Evolutionary conservation across 345 rosid species (phyloP), one percentile per base, ranked within the genome.

Genomic region (Zanthoxylum bungeanum): DNA sequence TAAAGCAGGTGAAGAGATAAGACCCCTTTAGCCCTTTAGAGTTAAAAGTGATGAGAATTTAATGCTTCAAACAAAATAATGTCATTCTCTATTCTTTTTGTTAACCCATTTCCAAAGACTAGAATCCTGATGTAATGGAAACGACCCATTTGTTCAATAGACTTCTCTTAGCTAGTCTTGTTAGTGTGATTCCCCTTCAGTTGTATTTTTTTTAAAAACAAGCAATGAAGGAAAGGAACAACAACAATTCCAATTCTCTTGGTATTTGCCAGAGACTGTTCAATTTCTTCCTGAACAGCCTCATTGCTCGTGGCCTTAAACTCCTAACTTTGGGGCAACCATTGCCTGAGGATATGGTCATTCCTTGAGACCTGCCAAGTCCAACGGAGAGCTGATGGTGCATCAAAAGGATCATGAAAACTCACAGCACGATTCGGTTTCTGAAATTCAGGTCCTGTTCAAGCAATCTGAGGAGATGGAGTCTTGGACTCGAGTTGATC

Each of bases 211-310:
- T 25, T 19, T n/a, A n/a, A 21, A 19, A 27, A 28, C 28, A 33
- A 59, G 27, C 73, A 28, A 70, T 70, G 66, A 58, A 59, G 33
- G 47, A 70, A 34, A 51, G 42, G 57, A 72, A 28, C 9, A 49
- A 56, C 22, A 25, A 55, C 16, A 31, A 36, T 52, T 37, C 39
- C 40, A n/a, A 66, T 44, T n/a, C 60, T 21, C 69, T 36, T 39
- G 80, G 80, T 57, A 55, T 81, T 70, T 84, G 80, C 73, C 81
- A 52, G 22, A 70, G 78, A 69, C 60, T 82, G 28, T 75, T 64
- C 77, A 61, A 60, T 42, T 74, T 79, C 60, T 53, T 75, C 68
- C 4, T 71, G 14, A 64, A 30, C 72, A 44, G 39, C 50, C 58
- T 73, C 33, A 1, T 68, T 33, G 73, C 53, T 60, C 66, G 67